phyloP scores from a whole-genome alignment of 192 early-diverging fungal species.

The Hyaloraphidium curvatum region DNA sequence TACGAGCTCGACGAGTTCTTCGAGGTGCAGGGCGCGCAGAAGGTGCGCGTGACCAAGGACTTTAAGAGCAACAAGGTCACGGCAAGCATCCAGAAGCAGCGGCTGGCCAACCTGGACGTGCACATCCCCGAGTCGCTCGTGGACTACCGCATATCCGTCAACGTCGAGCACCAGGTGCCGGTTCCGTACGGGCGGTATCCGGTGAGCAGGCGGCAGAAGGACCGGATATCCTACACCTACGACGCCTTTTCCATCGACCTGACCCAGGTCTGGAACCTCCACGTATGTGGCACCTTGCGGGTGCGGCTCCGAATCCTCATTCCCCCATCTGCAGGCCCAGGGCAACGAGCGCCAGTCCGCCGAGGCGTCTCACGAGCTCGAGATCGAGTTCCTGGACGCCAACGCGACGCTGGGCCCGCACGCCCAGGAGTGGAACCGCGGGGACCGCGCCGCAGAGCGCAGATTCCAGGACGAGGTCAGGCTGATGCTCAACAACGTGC shows the following conservation, averaged over 20 bases:
- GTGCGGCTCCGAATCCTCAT: too few species aligned
- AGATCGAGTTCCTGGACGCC: background rate
- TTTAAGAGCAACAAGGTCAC: background rate
- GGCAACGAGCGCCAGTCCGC: background rate
- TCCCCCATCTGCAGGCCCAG: background rate
- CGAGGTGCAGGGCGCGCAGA: background rate
- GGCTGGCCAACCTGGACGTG: slow-evolving; percentile 69
- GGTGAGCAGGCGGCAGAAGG: slow-evolving; percentile 52
- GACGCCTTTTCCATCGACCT: slow-evolving; percentile 70
- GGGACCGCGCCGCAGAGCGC: too few species aligned
- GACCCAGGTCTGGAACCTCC: slow-evolving; percentile 50
- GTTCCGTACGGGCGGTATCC: slow-evolving; percentile 22
- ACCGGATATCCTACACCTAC: slow-evolving; percentile 70
- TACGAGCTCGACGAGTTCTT: slow-evolving; percentile 13
- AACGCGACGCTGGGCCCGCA: background rate
- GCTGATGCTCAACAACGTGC: too few species aligned
- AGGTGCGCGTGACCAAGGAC: background rate
- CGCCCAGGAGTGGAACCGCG: background rate
- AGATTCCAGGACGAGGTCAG: too few species aligned
- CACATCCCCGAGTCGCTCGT: slow-evolving; percentile 56
- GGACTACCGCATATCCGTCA: slow-evolving; percentile 76
- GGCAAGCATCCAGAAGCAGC: slow-evolving; percentile 43
- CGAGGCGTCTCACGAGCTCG: background rate
- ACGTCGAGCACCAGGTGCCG: slow-evolving; percentile 3
- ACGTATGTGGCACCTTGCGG: too few species aligned